These are phyloP conservation scores for Crotalaria pallida DNA, from an alignment of 306 rosid genomes.

Conservation along the genomic window DNA sequence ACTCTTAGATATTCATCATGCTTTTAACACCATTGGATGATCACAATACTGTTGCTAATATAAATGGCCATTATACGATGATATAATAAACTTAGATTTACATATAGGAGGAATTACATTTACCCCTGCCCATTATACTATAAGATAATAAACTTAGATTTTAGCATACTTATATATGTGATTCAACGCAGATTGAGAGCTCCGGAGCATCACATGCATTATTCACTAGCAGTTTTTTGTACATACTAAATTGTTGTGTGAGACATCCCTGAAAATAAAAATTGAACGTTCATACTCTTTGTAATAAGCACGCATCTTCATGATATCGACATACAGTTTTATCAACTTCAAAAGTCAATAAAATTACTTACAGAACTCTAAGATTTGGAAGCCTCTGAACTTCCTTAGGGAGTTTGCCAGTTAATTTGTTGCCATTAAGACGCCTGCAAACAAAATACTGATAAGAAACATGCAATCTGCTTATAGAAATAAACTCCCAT, in stretches of 20 bases:
- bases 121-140: slow-evolving; percentile 52
- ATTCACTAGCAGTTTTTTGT: slow-evolving; percentile 84
- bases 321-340: background rate
- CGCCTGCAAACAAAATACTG: slow-evolving; percentile 49
- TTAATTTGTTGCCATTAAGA: slow-evolving; percentile 71
- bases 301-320: slow-evolving; percentile 11
- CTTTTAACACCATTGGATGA: slow-evolving; percentile 27
- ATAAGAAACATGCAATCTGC: slow-evolving; percentile 13
- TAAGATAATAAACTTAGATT: slow-evolving; percentile 36
- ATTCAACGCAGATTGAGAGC: slow-evolving; percentile 21
- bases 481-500: too few relatives aligned
- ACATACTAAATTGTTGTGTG: slow-evolving; percentile 65
- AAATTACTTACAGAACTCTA: slow-evolving; percentile 82
- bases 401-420: slow-evolving; percentile 77
- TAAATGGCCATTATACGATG: slow-evolving; percentile 38
- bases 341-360: slow-evolving; percentile 1
- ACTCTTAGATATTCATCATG: slow-evolving; percentile 41
- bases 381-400: slow-evolving; percentile 66
- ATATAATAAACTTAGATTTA: slow-evolving; percentile 50
- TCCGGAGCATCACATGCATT: slow-evolving; percentile 22
- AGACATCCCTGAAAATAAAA: slow-evolving; percentile 88
- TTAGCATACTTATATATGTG: slow-evolving; percentile 36
- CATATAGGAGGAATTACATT: slow-evolving; percentile 42
- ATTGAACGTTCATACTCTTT: slow-evolving; percentile 67
- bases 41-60: slow-evolving; percentile 35